These are phyloP conservation scores for Lichtheimia hyalospora DNA, from an alignment of 371 early-diverging fungal species.

Conservation along the genomic window DNA sequence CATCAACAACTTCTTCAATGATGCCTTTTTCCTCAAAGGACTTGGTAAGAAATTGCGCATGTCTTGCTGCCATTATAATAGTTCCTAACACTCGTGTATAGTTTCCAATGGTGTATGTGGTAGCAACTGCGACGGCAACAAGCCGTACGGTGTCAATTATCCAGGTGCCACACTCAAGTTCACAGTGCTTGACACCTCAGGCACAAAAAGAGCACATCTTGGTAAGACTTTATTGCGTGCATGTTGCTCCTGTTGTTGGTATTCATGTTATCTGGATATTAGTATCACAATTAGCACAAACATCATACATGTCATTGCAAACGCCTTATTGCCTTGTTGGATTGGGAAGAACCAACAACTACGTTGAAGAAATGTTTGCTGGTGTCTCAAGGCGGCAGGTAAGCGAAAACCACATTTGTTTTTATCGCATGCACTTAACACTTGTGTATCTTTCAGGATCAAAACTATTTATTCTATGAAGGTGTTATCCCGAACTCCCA, in stretches of 20 bases:
- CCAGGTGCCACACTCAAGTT: slow-evolving; percentile 86
- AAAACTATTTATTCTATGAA: slow-evolving; percentile 59
- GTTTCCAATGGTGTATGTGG: slow-evolving; percentile 80
- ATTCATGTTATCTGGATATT: background rate
- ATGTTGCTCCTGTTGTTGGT: background rate
- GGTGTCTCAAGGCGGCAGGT: slow-evolving; percentile 74
- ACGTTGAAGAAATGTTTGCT: slow-evolving; percentile 89
- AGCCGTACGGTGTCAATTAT: slow-evolving; percentile 82
- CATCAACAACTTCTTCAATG: slow-evolving; percentile 87
- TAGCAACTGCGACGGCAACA: slow-evolving; percentile 47
- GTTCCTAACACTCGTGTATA: slow-evolving; percentile 2
- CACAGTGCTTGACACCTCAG: slow-evolving; percentile 78
- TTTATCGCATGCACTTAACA: too few species aligned
- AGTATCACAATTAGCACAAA: slow-evolving; percentile 80
- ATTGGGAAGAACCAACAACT: slow-evolving; percentile 92
- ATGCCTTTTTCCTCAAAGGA: slow-evolving; percentile 92
- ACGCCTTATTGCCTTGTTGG: slow-evolving; percentile 88
- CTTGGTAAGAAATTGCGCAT: slow-evolving; percentile 44
- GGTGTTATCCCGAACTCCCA: slow-evolving; percentile 95
- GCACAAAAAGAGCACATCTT: slow-evolving; percentile 75
- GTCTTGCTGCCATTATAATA: background rate
- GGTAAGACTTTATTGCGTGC: slow-evolving; percentile 20
- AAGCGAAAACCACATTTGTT: background rate
- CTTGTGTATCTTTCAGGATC: slow-evolving; percentile 8
- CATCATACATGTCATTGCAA: slow-evolving; percentile 72